Conservation (phyloP, 108 stramenopile species). For the Thalassiosira profunda region DNA sequence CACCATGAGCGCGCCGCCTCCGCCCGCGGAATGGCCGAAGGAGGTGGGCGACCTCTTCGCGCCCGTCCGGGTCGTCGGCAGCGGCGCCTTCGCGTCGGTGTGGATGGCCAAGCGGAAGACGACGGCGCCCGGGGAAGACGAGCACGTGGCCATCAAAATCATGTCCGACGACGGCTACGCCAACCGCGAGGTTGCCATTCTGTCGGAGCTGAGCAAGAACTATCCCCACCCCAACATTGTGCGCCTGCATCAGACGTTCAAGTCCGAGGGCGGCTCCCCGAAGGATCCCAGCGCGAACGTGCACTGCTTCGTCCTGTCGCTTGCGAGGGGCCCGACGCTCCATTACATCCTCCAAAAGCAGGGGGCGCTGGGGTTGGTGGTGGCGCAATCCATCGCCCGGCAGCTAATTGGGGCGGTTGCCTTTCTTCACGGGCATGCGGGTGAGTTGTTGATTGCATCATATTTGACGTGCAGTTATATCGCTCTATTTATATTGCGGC, state of each 20-base stretch:
- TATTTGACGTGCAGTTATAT: no score
- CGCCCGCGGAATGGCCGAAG: conserved; percentile 60
- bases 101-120: conserved; percentile 72
- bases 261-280: conserved; percentile 42
- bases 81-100: conserved; percentile 77
- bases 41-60: conserved; percentile 74
- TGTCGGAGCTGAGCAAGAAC: conserved; percentile 56
- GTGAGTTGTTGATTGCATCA: no score
- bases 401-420: conserved; percentile 80
- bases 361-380: conserved; percentile 76
- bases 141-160: conserved; percentile 82
- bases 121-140: conserved; percentile 10
- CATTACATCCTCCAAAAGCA: conserved; percentile 70
- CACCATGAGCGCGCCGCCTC: neutral
- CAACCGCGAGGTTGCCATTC: conserved; percentile 75
- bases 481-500: no score
- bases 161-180: conserved; percentile 77
- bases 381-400: conserved; percentile 68
- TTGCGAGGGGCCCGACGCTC: conserved; percentile 68
- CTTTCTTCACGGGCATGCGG: conserved; percentile 82
- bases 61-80: conserved; percentile 74
- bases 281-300: conserved; percentile 49
- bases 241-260: conserved; percentile 65
- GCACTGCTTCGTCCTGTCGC: conserved; percentile 23
- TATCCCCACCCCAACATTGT: conserved; percentile 78